Evolutionary conservation across 305 asterid genomes (phyloP).

Genomic region (Solanum chacoense): DNA sequence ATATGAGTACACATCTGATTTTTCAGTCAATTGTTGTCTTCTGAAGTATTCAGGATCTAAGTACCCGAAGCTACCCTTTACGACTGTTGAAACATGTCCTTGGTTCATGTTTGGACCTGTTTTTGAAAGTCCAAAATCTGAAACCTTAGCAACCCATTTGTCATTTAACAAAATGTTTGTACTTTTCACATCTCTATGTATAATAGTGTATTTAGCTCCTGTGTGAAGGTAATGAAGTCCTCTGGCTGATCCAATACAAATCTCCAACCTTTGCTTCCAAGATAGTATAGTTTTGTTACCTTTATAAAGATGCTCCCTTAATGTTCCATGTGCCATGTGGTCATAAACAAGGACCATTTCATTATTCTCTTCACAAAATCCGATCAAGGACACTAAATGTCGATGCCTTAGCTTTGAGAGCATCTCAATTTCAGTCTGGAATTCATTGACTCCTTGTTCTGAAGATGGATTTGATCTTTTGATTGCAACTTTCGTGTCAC

Average conservation of each 20-base stretch:
- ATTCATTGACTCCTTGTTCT: constrained; percentile 79
- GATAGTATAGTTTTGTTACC: constrained; percentile 46
- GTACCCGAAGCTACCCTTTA: constrained; percentile 64
- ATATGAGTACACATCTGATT: constrained; percentile 61
- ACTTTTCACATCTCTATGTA: constrained; percentile 80
- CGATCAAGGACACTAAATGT: constrained; percentile 78
- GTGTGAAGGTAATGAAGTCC: constrained; percentile 89
- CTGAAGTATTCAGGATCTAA: constrained; percentile 58
- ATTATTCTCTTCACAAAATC: constrained; percentile 74
- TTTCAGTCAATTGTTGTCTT: constrained; percentile 54
- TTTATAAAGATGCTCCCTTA: constrained; percentile 76
- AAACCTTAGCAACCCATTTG: constrained; percentile 87
- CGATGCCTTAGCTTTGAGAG: constrained; percentile 69
- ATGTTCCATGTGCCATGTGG: constrained; percentile 73
- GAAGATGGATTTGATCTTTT: constrained; percentile 91
- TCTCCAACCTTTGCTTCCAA: constrained; percentile 79
- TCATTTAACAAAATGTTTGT: constrained; percentile 76
- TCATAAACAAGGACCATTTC: constrained; percentile 88
- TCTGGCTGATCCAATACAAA: constrained; percentile 73
- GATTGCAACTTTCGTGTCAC: constrained; percentile 50
- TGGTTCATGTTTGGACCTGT: constrained; percentile 79
- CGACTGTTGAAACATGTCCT: constrained; percentile 74
- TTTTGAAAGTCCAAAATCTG: constrained; percentile 80
- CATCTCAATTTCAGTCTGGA: constrained; percentile 89
- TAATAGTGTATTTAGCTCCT: constrained; percentile 74